phyloP scores from a whole-genome alignment of 208 protist species.

The Porcisia hertigi region DNA sequence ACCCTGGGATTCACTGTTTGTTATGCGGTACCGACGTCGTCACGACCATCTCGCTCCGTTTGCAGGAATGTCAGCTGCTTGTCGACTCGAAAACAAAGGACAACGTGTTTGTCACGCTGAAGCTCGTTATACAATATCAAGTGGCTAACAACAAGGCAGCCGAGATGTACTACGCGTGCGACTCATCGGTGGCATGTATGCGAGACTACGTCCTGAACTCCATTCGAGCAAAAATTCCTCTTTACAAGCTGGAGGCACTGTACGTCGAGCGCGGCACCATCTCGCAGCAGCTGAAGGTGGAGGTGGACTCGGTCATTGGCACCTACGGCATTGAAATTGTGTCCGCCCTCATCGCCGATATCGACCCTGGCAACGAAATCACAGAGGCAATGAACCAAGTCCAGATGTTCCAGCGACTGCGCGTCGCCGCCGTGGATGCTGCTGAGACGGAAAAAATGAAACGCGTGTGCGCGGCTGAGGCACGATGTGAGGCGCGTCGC shows the following conservation, averaged over 20 bases:
- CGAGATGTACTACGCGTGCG: slow-evolving; percentile 49
- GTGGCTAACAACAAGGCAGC: slow-evolving; percentile 41
- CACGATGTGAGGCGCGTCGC: slow-evolving; percentile 59
- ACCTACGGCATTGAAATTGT: slow-evolving; percentile 77
- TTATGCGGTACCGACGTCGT: slow-evolving; percentile 43
- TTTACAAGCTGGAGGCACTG: slow-evolving; percentile 81
- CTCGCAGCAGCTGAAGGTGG: slow-evolving; percentile 70
- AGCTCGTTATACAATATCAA: slow-evolving; percentile 62
- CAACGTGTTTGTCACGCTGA: slow-evolving; percentile 80
- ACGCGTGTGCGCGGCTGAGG: slow-evolving; percentile 74
- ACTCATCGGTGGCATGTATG: slow-evolving; percentile 48
- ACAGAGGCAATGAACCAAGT: slow-evolving; percentile 79
- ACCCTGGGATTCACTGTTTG: slow-evolving; percentile 67
- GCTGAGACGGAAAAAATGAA: slow-evolving; percentile 77
- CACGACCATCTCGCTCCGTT: slow-evolving; percentile 39
- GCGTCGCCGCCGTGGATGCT: slow-evolving; percentile 73
- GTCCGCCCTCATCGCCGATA: slow-evolving; percentile 73
- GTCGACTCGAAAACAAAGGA: slow-evolving; percentile 86
- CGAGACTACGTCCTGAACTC: slow-evolving; percentile 72
- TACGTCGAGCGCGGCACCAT: slow-evolving; percentile 79
- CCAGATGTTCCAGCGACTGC: slow-evolving; percentile 68
- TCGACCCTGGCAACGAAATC: slow-evolving; percentile 59
- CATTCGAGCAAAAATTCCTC: slow-evolving; percentile 63
- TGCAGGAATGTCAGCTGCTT: slow-evolving; percentile 40
- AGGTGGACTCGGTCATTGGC: slow-evolving; percentile 57